These are phyloP conservation scores for Chrysophaeum taylorii DNA, from an alignment of 352 stramenopile genomes.

Conservation along the genomic window DNA sequence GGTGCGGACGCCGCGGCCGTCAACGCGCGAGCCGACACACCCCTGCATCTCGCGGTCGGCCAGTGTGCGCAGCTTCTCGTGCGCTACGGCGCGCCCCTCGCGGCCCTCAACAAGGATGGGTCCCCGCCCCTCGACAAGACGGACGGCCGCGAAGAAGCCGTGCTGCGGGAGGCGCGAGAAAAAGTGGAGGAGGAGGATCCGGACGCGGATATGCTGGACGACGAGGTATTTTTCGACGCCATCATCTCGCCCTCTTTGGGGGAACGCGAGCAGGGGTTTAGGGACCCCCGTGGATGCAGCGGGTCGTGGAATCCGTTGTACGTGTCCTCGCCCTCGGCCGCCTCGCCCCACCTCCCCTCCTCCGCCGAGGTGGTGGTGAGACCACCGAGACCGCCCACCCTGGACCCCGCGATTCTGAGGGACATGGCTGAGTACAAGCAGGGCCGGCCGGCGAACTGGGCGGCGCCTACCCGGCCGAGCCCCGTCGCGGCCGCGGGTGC, in stretches of 20 bases:
- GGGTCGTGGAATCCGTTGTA: background rate
- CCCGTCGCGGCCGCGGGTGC: background rate
- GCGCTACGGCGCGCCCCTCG: conserved; percentile 1
- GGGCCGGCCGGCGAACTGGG: background rate
- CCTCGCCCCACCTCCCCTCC: background rate
- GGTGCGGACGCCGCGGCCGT: background rate
- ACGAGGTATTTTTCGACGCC: conserved; percentile 7
- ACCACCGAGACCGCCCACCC: background rate
- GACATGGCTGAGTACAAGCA: background rate
- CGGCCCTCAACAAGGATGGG: background rate
- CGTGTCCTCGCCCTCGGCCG: background rate
- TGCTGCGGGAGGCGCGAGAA: background rate
- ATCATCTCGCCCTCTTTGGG: background rate
- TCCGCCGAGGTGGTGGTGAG: background rate
- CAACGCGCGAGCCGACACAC: background rate
- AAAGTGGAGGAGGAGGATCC: background rate
- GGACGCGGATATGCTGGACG: conserved; percentile 2
- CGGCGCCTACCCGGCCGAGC: background rate
- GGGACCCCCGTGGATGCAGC: background rate
- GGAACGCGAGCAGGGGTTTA: background rate
- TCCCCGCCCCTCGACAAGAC: background rate
- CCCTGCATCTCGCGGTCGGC: background rate
- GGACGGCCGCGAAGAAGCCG: background rate
- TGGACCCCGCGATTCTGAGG: background rate
- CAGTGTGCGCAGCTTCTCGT: background rate